Percentiles rank a stretch among this genome's conserved stretches.
These are phyloP conservation scores for Syncephalastrum monosporum DNA, from an alignment of 371 early-diverging fungal species.

Conservation along the genomic window DNA sequence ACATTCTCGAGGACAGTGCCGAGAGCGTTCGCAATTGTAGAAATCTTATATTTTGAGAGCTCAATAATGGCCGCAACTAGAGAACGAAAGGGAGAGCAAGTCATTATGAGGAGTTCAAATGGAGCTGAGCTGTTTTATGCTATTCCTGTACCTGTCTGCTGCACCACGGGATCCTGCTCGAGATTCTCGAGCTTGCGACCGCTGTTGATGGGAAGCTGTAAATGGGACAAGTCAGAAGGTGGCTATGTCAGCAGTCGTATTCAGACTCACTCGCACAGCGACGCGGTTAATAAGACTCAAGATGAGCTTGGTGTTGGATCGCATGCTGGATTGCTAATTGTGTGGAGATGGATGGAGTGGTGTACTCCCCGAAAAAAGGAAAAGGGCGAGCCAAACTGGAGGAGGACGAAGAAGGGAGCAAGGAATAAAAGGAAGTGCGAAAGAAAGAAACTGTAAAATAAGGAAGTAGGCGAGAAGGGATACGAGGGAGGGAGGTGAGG, in stretches of 20 bases:
- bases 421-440: too few species aligned
- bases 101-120: conserved; percentile 1
- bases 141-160: conserved; percentile 51
- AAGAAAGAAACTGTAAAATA: too few species aligned
- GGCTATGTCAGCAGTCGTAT: neutral
- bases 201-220: conserved; percentile 60
- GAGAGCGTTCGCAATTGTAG: conserved; percentile 55
- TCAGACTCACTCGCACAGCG: conserved; percentile 43
- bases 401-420: too few species aligned
- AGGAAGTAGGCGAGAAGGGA: too few species aligned
- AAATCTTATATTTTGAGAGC: conserved; percentile 58
- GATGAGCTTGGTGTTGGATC: conserved; percentile 49
- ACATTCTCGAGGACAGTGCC: conserved; percentile 61
- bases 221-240: neutral
- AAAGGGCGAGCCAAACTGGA: too few species aligned
- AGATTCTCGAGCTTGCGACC: conserved; percentile 55
- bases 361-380: too few species aligned
- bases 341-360: too few species aligned
- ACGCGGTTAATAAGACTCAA: conserved; percentile 51
- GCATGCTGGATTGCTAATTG: conserved; percentile 18
- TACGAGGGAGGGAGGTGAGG: too few species aligned
- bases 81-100: conserved; percentile 1
- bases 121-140: neutral
- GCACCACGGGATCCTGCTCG: conserved; percentile 66
- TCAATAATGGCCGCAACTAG: conserved; percentile 64